Conservation (phyloP, 495 filamentous ascomycete genomes). For the Penicillium pancosmium region DNA sequence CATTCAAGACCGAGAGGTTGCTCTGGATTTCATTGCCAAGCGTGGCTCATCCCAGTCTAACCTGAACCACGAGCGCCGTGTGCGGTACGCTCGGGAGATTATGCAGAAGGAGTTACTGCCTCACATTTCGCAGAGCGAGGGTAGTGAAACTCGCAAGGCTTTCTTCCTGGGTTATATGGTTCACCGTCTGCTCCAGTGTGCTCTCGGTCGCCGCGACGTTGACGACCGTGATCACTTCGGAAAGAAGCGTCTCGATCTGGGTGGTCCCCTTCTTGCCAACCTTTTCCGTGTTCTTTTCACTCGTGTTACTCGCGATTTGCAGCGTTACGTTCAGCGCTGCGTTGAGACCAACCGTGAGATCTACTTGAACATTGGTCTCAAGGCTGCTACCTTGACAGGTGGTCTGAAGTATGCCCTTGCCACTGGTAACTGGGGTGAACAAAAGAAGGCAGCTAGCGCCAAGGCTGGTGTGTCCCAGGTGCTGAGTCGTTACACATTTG, state of each 20-base stretch:
- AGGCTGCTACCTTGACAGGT: conserved; percentile 86
- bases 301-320: conserved; percentile 85
- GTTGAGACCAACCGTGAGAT: conserved; percentile 88
- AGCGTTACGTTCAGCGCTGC: conserved; percentile 84
- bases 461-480: conserved; percentile 98
- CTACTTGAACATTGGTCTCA: conserved; percentile 85
- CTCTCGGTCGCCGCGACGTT: conserved; percentile 84
- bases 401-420: conserved; percentile 95
- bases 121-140: conserved; percentile 93
- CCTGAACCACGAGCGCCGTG: conserved; percentile 80
- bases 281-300: conserved; percentile 88
- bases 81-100: conserved; percentile 87
- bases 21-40: conserved; percentile 93
- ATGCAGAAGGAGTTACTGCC: conserved; percentile 96
- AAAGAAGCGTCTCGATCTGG: conserved; percentile 96
- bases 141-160: conserved; percentile 95
- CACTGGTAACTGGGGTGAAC: conserved; percentile 99
- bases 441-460: conserved; percentile 92
- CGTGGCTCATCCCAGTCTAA: conserved; percentile 72
- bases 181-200: conserved; percentile 88
- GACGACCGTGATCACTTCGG: conserved; percentile 99
- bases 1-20: conserved; percentile 95
- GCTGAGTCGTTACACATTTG: conserved; percentile 95
- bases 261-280: conserved; percentile 89
- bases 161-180: conserved; percentile 99